phyloP scores from a whole-genome alignment of 2,329 filamentous ascomycete species.

The Tolypocladium paradoxum region DNA sequence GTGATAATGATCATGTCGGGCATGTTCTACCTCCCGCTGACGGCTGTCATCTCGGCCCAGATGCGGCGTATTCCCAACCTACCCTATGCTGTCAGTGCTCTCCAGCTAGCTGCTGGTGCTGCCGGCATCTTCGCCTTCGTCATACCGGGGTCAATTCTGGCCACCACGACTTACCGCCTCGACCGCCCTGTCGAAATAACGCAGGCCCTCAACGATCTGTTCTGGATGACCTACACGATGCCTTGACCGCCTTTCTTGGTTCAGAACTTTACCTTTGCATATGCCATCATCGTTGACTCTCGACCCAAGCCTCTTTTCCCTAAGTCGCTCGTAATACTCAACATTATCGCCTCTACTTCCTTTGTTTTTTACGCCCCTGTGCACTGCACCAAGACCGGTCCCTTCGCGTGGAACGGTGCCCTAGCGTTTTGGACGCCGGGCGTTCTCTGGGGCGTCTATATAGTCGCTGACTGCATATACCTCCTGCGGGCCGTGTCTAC shows the following conservation, averaged over 20 bases:
- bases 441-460: too few relatives aligned
- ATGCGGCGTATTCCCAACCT: slow-evolving; percentile 3
- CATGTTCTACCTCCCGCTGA: neutral
- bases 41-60: neutral
- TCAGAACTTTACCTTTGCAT: neutral
- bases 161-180: neutral
- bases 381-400: neutral
- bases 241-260: neutral
- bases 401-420: slow-evolving; percentile 1
- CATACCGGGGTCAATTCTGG: neutral
- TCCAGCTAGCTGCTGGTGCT: slow-evolving; percentile 1
- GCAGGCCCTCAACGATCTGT: neutral
- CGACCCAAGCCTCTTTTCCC: neutral
- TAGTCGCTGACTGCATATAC: too few relatives aligned
- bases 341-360: neutral
- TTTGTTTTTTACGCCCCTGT: too few relatives aligned
- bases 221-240: slow-evolving; percentile 1
- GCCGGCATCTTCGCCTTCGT: neutral
- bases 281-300: neutral
- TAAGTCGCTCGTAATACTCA: neutral
- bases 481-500: too few relatives aligned
- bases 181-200: neutral
- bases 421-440: neutral
- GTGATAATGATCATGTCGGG: slow-evolving; percentile 1
- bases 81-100: neutral